Evolutionary conservation across 2,329 filamentous ascomycete genomes (phyloP), one percentile per base, ranked within the genome.

Genomic region (Botrytis tulipae): DNA sequence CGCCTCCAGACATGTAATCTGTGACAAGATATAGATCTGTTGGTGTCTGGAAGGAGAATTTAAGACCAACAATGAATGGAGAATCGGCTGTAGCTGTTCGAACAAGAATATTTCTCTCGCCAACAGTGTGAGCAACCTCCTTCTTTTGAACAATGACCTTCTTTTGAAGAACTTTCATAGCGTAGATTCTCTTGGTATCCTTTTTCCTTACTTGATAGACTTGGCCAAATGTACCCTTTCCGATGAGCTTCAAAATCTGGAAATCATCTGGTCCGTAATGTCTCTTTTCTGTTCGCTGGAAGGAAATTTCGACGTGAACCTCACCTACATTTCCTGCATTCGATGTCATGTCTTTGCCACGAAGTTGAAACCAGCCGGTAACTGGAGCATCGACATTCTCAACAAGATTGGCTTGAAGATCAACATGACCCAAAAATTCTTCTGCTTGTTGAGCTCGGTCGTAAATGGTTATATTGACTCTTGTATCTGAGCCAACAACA

Each of bases 131-230:
- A 25, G 95, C 94, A 68, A 99, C 94, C 83, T 99, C 96, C 84
- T 99, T 99, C 89, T 99, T 99, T 84, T 99, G 96, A 40, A 99
- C 96, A 80, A 99, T 99, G 71, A 99, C 96, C 86, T 99, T 99
- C 87, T 99, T 99, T 69, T 96, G 98, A 46, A 99, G 86, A 2
- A 99, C 95, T 83, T 99, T 99, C 96, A 99, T 99, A 75, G 96
- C 96, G 80, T 99, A 99, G 75, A 99, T 98, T 62, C 96, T 91
- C 79, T 91, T 90, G 0, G 95, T 98, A 82, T 99, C 96, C 86
- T 93, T 96, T 88, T 99, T 99, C 79, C 94, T 92, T 10, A 99
- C 96, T 82, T 99, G 96, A 82, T 98, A 99, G 3, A 99, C 96
- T 82, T 99, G 96, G 1, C 96, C 96, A 81, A 99, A 99, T 0